Evolutionary conservation across 495 filamentous ascomycete species (phyloP), one percentile per base, ranked within the genome.

Genomic region (Tricharina praecox): DNA sequence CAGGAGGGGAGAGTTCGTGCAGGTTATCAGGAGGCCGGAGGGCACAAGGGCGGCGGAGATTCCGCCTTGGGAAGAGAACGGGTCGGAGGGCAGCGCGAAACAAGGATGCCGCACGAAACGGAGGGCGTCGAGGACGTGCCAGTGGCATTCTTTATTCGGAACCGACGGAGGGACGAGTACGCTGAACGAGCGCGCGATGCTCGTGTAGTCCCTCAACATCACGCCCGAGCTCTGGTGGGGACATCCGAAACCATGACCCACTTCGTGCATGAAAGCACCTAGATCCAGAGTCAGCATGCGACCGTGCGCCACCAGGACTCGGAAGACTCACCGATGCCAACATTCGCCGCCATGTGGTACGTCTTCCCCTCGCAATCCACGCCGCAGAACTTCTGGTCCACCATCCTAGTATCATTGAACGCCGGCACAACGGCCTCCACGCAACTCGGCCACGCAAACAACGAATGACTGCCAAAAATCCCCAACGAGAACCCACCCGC

Each of bases 41-140:
- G 25, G 26, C 15, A 34, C 20, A 5, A 16, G 26, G 19, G 23
- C 10, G 1, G 20, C 30, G 4, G 25, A 33, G 18, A 46, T 46
- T 2, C 1, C 15, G 28, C 43, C 43, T 18, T 19, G 20, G 3
- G 28, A n/a, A 15, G 8, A 34, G n/a, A 70, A 58, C 1, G 70
- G 59, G 56, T 95, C 87, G 44, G 73, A 77, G n/a, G 85, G 82
- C 24, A 87, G 69, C n/a, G 75, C 67, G 66, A 95, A 93, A 63
- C 81, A 85, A 0, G 87, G 86, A 56, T 95, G 87, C 49, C 75
- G 81, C 23, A 82, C 76, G 66, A 93, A 92, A n/a, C 82, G 79
- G 26, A 95, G 67, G 30, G 74, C 72, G 63, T 94, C 87, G 2
- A 93, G 70, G 23, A 85, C 72, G 59, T 95, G 86, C 87, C 87